phyloP scores from a whole-genome alignment of 176 grass and related monocot species.

The Leersia perrieri region DNA sequence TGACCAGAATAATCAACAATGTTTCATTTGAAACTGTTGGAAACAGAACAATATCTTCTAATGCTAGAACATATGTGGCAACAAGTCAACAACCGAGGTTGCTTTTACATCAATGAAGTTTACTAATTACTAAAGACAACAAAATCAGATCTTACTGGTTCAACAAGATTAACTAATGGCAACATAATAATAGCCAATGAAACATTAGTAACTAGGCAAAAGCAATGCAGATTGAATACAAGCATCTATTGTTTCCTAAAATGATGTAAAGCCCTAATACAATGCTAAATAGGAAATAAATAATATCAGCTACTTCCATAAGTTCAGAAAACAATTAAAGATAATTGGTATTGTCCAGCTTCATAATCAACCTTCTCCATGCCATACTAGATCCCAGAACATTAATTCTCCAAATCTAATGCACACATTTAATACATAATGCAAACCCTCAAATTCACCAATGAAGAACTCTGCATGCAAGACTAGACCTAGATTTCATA shows the following conservation, averaged over 20 bases:
- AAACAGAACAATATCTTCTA: background rate
- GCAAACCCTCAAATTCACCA: background rate
- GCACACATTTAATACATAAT: background rate
- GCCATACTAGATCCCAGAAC: background rate
- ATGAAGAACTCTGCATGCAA: background rate
- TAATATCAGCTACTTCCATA: background rate
- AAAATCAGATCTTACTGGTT: background rate
- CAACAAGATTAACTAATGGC: background rate
- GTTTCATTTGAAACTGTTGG: background rate
- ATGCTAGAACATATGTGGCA: conserved; percentile 1
- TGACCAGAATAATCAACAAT: background rate
- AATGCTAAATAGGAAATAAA: background rate
- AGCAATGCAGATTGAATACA: background rate
- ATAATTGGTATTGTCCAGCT: background rate
- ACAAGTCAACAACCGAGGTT: background rate
- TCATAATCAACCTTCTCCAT: background rate
- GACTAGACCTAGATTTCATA: background rate
- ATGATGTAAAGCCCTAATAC: background rate
- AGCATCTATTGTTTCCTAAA: background rate
- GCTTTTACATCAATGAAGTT: background rate
- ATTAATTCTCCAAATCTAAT: background rate
- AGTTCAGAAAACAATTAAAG: background rate
- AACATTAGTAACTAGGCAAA: background rate
- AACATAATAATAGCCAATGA: background rate
- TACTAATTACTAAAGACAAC: conserved; percentile 5